These are phyloP conservation scores for Cyclaneusma minus DNA, from an alignment of 2,329 filamentous ascomycete genomes.

Conservation along the genomic window DNA sequence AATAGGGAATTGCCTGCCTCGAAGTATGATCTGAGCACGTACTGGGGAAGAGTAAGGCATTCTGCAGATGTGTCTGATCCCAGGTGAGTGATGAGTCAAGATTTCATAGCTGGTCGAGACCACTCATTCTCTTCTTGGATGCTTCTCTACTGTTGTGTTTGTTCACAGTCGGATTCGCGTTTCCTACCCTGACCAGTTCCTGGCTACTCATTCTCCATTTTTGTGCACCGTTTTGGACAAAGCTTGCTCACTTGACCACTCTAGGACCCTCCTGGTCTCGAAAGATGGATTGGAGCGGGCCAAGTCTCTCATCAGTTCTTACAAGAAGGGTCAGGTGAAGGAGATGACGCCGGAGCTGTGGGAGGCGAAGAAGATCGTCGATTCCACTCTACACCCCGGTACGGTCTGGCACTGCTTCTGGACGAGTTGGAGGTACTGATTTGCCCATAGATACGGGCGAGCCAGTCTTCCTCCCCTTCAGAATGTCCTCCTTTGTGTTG, in stretches of 20 bases:
- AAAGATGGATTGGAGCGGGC: constrained; percentile 67
- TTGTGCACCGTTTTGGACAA: too few relatives aligned
- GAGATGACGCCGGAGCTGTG: constrained; percentile 85
- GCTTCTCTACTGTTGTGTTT: constrained; percentile 2
- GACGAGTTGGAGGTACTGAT: constrained; percentile 5
- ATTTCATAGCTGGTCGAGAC: too few relatives aligned
- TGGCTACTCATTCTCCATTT: constrained; percentile 8
- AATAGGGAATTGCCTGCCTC: constrained; percentile 75
- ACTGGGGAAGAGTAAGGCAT: constrained; percentile 89
- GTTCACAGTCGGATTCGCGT: constrained; percentile 2
- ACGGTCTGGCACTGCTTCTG: constrained; percentile 21
- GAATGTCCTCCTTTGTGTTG: constrained; percentile 91
- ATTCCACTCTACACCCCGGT: constrained; percentile 93
- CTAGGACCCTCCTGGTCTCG: constrained; percentile 74
- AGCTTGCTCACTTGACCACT: not conserved
- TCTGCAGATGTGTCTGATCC: constrained; percentile 84
- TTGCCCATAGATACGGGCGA: constrained; percentile 62
- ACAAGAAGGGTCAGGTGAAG: constrained; percentile 69
- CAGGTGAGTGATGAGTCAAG: constrained; percentile 55
- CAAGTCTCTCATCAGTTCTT: constrained; percentile 65
- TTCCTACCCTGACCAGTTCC: constrained; percentile 3
- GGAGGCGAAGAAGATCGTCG: constrained; percentile 92
- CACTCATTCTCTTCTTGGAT: constrained; percentile 3
- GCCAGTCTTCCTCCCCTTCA: constrained; percentile 84
- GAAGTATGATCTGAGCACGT: constrained; percentile 82